Evolutionary conservation across 768 basidiomycete species (phyloP).

Genomic region (Rhizopogon vesiculosus): DNA sequence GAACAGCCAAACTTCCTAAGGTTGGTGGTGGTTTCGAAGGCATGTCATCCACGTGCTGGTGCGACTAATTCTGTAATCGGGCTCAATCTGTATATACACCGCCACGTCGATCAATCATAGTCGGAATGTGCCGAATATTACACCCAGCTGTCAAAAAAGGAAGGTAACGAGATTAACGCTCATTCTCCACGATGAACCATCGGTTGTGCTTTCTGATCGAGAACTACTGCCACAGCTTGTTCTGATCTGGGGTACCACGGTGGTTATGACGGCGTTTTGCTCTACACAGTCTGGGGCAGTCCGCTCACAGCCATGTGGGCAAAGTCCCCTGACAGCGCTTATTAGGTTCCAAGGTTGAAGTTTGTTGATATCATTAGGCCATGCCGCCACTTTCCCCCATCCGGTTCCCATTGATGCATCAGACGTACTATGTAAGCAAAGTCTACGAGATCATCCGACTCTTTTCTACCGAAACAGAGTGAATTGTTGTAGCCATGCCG

Average conservation of each 20-base stretch:
- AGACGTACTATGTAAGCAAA: background rate
- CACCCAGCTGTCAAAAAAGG: slow-evolving; percentile 16
- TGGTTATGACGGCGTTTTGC: slow-evolving; percentile 2
- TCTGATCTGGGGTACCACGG: background rate
- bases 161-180: slow-evolving; percentile 19
- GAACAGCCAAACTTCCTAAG: slow-evolving; percentile 66
- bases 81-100: background rate
- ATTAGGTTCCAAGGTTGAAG: background rate
- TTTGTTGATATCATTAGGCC: no score
- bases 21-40: slow-evolving; percentile 38
- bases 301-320: background rate
- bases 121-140: slow-evolving; percentile 1
- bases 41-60: slow-evolving; percentile 30
- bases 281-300: background rate
- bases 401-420: background rate
- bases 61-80: slow-evolving; percentile 17
- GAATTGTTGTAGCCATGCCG: background rate
- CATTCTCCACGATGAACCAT: background rate
- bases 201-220: background rate
- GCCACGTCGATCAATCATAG: slow-evolving; percentile 2
- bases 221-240: background rate
- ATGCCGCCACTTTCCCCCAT: background rate
- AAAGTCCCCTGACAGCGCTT: background rate
- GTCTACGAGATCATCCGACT: background rate
- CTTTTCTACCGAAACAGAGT: background rate